These are phyloP conservation scores for Neolentinus lepideus DNA, from an alignment of 1,284 basidiomycete species.

Conservation along the genomic window DNA sequence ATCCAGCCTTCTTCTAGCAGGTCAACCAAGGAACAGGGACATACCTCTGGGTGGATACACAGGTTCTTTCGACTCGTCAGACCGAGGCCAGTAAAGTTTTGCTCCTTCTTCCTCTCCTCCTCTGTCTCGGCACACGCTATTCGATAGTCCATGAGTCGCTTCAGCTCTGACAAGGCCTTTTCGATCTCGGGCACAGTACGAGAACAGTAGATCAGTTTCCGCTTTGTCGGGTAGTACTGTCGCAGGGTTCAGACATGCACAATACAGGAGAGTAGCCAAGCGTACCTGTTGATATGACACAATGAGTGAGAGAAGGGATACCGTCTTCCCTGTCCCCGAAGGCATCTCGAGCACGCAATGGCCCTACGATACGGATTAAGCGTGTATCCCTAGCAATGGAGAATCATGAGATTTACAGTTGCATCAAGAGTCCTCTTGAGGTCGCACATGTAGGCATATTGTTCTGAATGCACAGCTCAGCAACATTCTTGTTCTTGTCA, in stretches of 20 bases:
- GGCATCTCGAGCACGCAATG: constrained; percentile 99
- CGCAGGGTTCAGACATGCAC: not conserved
- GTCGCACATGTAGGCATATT: constrained; percentile 99
- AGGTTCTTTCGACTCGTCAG: constrained; percentile 95
- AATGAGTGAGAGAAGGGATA: constrained; percentile 93
- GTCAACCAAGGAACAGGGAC: constrained; percentile 16
- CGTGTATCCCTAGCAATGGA: constrained; percentile 3
- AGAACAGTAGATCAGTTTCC: constrained; percentile 98
- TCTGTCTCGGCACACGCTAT: constrained; percentile 61
- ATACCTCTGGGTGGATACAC: constrained; percentile 91
- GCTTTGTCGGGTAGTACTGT: constrained; percentile 85
- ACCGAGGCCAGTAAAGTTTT: constrained; percentile 83
- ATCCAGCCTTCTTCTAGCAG: not conserved
- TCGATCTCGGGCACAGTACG: constrained; percentile 99
- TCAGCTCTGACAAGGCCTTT: constrained; percentile 94
- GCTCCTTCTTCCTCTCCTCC: constrained; percentile 76
- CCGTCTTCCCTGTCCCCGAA: constrained; percentile 98
- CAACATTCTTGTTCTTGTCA: constrained; percentile 4
- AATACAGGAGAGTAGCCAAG: not conserved
- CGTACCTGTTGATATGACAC: constrained; percentile 94
- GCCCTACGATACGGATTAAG: constrained; percentile 47
- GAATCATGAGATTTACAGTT: constrained; percentile 36
- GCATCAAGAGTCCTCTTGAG: constrained; percentile 95
- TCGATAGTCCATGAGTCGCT: constrained; percentile 91
- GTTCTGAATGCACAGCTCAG: constrained; percentile 46